Evolutionary conservation across 192 early-diverging fungal genomes (phyloP).

Genomic region (Kickxella alabastrina): DNA sequence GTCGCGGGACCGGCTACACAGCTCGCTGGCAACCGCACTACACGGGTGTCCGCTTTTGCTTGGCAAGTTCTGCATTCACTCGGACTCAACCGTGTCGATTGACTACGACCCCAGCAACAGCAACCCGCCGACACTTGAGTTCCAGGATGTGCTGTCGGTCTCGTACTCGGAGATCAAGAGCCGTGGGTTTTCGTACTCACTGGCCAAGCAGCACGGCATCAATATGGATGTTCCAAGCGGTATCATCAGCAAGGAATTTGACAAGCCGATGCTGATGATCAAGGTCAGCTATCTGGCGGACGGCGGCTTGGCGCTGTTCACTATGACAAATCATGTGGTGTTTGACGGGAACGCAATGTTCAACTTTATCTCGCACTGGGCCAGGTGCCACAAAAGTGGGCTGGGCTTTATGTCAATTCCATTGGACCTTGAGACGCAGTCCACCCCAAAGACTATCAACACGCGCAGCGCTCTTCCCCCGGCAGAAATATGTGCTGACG

Average conservation of each 20-base stretch:
- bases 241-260: slow-evolving; percentile 1
- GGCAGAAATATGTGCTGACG: slow-evolving; percentile 32
- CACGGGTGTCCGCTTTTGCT: slow-evolving; percentile 31
- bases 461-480: slow-evolving; percentile 1
- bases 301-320: slow-evolving; percentile 30
- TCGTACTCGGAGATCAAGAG: slow-evolving; percentile 9
- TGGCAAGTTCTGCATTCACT: slow-evolving; percentile 14
- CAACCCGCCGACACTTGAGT: slow-evolving; percentile 36
- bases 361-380: slow-evolving; percentile 40
- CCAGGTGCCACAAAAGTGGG: slow-evolving; percentile 14
- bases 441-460: slow-evolving; percentile 1
- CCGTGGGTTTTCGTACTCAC: slow-evolving; percentile 19
- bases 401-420: not conserved
- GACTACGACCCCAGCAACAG: slow-evolving; percentile 13
- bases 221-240: slow-evolving; percentile 34
- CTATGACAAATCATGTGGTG: slow-evolving; percentile 41
- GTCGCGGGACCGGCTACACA: slow-evolving; percentile 3
- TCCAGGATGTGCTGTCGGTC: slow-evolving; percentile 1
- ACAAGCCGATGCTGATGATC: slow-evolving; percentile 38
- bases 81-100: slow-evolving; percentile 14
- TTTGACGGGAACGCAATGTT: slow-evolving; percentile 48
- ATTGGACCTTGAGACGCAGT: slow-evolving; percentile 7
- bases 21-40: slow-evolving; percentile 13
- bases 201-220: slow-evolving; percentile 8
- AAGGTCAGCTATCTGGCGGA: slow-evolving; percentile 34